A percentile compares a stretch with the other conserved stretches of the same genome.
These are phyloP conservation scores for Xylariaceae sp. DNA, from an alignment of 2,329 filamentous ascomycete species.

Conservation along the genomic window DNA sequence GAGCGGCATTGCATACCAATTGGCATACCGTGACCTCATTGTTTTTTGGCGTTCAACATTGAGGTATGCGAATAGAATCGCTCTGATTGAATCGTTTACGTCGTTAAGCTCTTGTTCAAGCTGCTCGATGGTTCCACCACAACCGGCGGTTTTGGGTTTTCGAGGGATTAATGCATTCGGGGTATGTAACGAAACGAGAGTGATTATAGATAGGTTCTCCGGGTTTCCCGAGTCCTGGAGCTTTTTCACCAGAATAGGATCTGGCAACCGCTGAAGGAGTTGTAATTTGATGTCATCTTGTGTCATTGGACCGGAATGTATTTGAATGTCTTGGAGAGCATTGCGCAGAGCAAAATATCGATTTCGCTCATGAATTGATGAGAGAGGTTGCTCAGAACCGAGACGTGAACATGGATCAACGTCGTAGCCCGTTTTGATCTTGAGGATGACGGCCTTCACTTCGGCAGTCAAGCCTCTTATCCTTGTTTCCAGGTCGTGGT, in stretches of 20 bases:
- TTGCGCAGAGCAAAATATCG: conserved; percentile 20
- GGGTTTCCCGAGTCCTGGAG: conserved; percentile 22
- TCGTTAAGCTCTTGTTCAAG: conserved; percentile 16
- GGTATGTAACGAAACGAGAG: conserved; percentile 24
- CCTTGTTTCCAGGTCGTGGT: conserved; percentile 23
- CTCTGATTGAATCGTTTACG: conserved; percentile 18
- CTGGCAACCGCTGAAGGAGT: conserved; percentile 28
- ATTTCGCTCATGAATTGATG: conserved; percentile 4
- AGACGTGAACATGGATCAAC: conserved; percentile 25
- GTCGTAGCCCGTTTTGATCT: conserved; percentile 27
- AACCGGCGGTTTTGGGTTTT: neutral
- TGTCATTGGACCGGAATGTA: conserved; percentile 14
- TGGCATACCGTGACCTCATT: conserved; percentile 16
- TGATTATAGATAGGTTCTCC: conserved; percentile 25
- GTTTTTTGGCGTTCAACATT: conserved; percentile 9
- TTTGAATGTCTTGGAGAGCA: conserved; percentile 28
- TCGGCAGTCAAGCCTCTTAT: conserved; percentile 20
- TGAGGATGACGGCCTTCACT: conserved; percentile 26
- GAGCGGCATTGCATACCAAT: conserved; percentile 26
- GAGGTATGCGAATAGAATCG: conserved; percentile 30
- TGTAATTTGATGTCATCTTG: conserved; percentile 22
- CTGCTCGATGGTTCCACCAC: conserved; percentile 1
- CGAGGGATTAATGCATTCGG: neutral
- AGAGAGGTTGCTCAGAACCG: conserved; percentile 5
- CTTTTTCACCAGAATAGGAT: conserved; percentile 19